Evolutionary conservation across 2,329 filamentous ascomycete species (phyloP).

Genomic region (Magnaporthiopsis poae): DNA sequence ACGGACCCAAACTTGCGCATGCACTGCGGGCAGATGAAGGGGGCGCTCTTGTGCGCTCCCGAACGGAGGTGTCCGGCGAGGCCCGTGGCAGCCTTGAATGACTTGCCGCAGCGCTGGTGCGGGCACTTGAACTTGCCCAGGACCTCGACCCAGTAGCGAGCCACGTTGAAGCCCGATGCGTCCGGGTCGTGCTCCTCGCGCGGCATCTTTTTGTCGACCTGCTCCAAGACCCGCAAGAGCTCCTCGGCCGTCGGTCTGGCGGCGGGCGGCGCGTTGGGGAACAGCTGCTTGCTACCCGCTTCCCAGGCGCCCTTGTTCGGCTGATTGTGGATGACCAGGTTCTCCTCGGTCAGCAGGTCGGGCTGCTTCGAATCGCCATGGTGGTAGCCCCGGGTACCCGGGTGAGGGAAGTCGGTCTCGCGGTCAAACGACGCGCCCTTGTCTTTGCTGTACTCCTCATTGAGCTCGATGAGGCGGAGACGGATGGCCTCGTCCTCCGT

Average conservation of each 20-base stretch:
- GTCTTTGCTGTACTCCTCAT: not conserved
- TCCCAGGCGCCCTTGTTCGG: slow-evolving; percentile 5
- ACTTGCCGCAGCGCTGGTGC: slow-evolving; percentile 39
- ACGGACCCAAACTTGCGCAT: slow-evolving; percentile 29
- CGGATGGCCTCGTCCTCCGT: not conserved
- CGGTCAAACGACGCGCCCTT: not conserved
- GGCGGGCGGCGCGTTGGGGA: slow-evolving; percentile 16
- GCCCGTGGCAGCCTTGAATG: slow-evolving; percentile 23
- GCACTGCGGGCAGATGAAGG: slow-evolving; percentile 37
- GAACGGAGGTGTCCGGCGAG: slow-evolving; percentile 36
- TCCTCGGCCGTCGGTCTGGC: slow-evolving; percentile 15
- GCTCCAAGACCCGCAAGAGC: slow-evolving; percentile 5
- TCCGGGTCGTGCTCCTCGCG: slow-evolving; percentile 31
- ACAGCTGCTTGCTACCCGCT: slow-evolving; percentile 18
- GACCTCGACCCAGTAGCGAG: slow-evolving; percentile 34
- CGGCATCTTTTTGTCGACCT: slow-evolving; percentile 4
- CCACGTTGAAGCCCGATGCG: slow-evolving; percentile 35
- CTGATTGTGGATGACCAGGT: slow-evolving; percentile 8
- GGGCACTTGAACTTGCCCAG: slow-evolving; percentile 44
- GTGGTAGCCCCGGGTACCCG: slow-evolving; percentile 12
- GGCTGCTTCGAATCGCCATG: slow-evolving; percentile 14
- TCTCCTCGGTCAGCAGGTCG: slow-evolving; percentile 15
- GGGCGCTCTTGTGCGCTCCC: slow-evolving; percentile 26
- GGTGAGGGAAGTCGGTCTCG: not conserved
- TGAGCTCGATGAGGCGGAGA: not conserved